A percentile compares a stretch with the other conserved stretches of the same genome.
Conservation (phyloP, 306 rosid genomes). For the Prunus campanulata region DNA sequence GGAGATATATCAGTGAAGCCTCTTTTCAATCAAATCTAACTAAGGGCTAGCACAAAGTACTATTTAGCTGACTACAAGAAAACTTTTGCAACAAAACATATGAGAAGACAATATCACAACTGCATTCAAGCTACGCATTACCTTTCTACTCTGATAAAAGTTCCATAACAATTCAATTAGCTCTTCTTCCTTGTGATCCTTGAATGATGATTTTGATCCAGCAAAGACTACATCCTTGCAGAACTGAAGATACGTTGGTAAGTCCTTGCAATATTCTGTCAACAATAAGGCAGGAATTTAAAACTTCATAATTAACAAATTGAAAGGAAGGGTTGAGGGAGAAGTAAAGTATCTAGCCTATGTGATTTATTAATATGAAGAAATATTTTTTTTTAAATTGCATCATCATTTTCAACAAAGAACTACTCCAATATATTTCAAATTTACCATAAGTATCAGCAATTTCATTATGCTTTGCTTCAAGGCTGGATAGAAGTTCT, state of each 20-base stretch:
- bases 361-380: not conserved
- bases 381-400: slow-evolving; percentile 1
- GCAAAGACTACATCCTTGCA: slow-evolving; percentile 77
- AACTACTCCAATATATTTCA: not conserved
- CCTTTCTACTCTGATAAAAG: slow-evolving; percentile 62
- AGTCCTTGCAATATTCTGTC: slow-evolving; percentile 73
- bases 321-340: not conserved
- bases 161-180: slow-evolving; percentile 57
- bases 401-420: not conserved
- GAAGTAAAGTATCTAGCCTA: slow-evolving; percentile 8
- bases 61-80: slow-evolving; percentile 9
- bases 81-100: not conserved
- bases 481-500: slow-evolving; percentile 58
- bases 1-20: too few species aligned
- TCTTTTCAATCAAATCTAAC: not conserved
- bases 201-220: slow-evolving; percentile 60
- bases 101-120: slow-evolving; percentile 3
- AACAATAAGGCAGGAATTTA: slow-evolving; percentile 14
- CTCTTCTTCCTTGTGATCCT: slow-evolving; percentile 60
- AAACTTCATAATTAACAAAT: slow-evolving; percentile 2
- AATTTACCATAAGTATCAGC: slow-evolving; percentile 48
- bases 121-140: slow-evolving; percentile 23
- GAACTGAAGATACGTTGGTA: slow-evolving; percentile 67
- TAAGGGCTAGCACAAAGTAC: not conserved
- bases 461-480: slow-evolving; percentile 52